Evolutionary conservation across 78 protist genomes (phyloP).

Genomic region (Tieghemostelium lacteum): DNA sequence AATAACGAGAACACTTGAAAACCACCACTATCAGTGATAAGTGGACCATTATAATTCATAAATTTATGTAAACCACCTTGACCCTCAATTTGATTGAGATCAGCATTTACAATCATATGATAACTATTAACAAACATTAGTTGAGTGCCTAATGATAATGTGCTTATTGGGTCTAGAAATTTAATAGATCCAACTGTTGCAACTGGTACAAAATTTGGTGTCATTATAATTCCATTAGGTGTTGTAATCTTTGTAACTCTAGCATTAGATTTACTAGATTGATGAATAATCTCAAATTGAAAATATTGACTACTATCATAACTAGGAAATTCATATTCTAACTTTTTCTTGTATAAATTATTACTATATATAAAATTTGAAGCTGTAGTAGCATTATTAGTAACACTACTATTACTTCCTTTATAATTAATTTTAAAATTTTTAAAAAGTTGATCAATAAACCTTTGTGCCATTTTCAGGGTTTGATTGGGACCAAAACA

Average conservation of each 20-base stretch:
- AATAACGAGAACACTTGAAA: conserved; percentile 85
- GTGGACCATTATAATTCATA: conserved; percentile 79
- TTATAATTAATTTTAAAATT: too few species aligned
- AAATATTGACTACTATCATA: conserved; percentile 37
- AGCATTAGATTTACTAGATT: conserved; percentile 72
- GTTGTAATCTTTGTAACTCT: conserved; percentile 77
- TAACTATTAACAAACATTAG: conserved; percentile 91
- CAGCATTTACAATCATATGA: conserved; percentile 89
- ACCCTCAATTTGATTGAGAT: conserved; percentile 36
- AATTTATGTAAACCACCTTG: conserved; percentile 90
- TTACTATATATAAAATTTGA: background rate
- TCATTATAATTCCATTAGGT: conserved; percentile 76
- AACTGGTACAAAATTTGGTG: conserved; percentile 84
- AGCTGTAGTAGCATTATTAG: too few species aligned
- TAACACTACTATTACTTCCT: background rate
- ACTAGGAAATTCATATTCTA: background rate
- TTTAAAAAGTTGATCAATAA: too few species aligned
- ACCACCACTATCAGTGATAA: conserved; percentile 92
- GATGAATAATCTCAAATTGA: conserved; percentile 63
- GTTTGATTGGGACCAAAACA: background rate
- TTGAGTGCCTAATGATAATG: conserved; percentile 50
- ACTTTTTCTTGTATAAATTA: too few species aligned
- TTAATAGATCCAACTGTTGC: conserved; percentile 83
- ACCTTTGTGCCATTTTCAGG: background rate
- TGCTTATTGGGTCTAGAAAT: conserved; percentile 39